A percentile compares a stretch with the other conserved stretches of the same genome.
Conservation (phyloP, 164 flowering plant species). For the Stephania japonica region DNA sequence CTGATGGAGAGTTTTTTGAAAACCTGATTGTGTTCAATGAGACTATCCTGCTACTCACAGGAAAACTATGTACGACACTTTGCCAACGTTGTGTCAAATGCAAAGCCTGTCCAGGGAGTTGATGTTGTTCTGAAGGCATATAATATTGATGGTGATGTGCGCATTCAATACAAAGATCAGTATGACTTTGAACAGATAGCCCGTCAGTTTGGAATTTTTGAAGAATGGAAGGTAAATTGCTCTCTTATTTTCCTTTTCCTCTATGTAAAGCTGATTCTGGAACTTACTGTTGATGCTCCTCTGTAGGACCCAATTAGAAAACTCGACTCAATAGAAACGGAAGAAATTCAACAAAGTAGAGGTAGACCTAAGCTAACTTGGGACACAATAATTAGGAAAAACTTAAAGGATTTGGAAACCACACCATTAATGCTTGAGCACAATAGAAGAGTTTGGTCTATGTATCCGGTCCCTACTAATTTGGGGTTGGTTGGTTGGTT, state of each 20-base stretch:
- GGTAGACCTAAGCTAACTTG: too few relatives aligned
- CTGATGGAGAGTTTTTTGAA: background rate
- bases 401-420: too few relatives aligned
- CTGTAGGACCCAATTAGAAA: background rate
- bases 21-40: slow-evolving; percentile 3
- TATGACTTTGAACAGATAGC: slow-evolving; percentile 68
- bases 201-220: slow-evolving; percentile 81
- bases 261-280: background rate
- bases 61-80: slow-evolving; percentile 62
- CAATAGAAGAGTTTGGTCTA: too few relatives aligned
- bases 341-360: too few relatives aligned
- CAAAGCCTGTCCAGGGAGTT: slow-evolving; percentile 58
- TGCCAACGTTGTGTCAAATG: slow-evolving; percentile 58
- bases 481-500: background rate
- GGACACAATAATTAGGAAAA: too few relatives aligned
- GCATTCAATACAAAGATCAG: slow-evolving; percentile 64
- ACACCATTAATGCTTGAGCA: too few relatives aligned
- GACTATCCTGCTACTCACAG: slow-evolving; percentile 30
- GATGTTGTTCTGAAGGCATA: slow-evolving; percentile 66
- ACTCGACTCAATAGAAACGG: too few relatives aligned
- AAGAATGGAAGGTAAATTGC: slow-evolving; percentile 87
- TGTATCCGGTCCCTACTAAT: background rate
- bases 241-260: background rate
- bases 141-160: slow-evolving; percentile 78
- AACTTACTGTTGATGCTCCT: background rate